Conservation (phyloP, 2,329 filamentous ascomycete species). For the Ophiostoma perfectum region DNA sequence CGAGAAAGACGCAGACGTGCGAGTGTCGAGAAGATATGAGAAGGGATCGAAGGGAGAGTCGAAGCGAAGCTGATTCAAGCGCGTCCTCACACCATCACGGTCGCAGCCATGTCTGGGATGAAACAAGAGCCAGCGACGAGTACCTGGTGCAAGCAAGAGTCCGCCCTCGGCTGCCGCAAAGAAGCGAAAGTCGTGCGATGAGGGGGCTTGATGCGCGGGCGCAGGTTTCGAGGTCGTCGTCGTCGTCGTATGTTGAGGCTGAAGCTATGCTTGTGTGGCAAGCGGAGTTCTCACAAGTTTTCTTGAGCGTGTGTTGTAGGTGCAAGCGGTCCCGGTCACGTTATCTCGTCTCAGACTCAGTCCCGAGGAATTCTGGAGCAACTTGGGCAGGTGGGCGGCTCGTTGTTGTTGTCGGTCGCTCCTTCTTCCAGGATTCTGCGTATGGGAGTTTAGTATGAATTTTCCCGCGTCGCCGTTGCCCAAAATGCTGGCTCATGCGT, state of each 20-base stretch:
- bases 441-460: slow-evolving; percentile 13
- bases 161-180: slow-evolving; percentile 12
- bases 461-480: slow-evolving; percentile 23
- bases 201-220: slow-evolving; percentile 1
- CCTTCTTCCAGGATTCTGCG: slow-evolving; percentile 8
- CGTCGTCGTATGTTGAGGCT: background rate
- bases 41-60: background rate
- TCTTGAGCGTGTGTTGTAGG: background rate
- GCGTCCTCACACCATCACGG: slow-evolving; percentile 25
- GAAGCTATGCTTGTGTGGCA: background rate
- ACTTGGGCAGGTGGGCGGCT: background rate
- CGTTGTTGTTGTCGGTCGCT: slow-evolving; percentile 15
- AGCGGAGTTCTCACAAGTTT: background rate
- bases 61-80: slow-evolving; percentile 7
- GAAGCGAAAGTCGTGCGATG: slow-evolving; percentile 8
- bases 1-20: too few relatives aligned
- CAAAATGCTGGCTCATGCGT: slow-evolving; percentile 6
- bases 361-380: background rate
- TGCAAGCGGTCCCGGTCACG: background rate
- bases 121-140: background rate
- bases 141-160: slow-evolving; percentile 5
- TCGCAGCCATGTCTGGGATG: slow-evolving; percentile 23
- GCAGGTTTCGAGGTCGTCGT: background rate
- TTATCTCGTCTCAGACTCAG: slow-evolving; percentile 9
- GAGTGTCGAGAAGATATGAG: background rate